A percentile compares a stretch with the other conserved stretches of the same genome.
phyloP scores from a whole-genome alignment of 106 monocot genomes.

The Dendrobium nobile region DNA sequence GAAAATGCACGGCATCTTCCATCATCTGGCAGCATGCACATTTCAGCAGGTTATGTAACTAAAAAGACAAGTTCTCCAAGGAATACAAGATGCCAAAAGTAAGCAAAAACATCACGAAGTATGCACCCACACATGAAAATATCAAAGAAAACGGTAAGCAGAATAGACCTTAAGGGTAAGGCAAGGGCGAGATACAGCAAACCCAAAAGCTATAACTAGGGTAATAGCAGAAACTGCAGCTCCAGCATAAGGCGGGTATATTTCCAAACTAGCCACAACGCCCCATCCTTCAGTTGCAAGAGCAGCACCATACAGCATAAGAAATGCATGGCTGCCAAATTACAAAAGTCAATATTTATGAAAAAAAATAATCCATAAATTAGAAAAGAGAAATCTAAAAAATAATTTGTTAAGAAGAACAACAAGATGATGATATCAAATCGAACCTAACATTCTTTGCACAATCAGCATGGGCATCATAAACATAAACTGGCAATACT shows the following conservation, averaged over 20 bases:
- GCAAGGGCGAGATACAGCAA: slow-evolving; percentile 97
- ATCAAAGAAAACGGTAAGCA: not conserved
- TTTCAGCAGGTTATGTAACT: not conserved
- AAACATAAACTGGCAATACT: slow-evolving; percentile 92
- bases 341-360: slow-evolving; percentile 5
- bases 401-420: not conserved
- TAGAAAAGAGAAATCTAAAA: not conserved
- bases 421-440: not conserved
- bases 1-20: slow-evolving; percentile 96
- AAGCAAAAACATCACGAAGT: not conserved
- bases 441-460: slow-evolving; percentile 97
- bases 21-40: slow-evolving; percentile 55
- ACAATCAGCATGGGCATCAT: slow-evolving; percentile 99
- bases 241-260: slow-evolving; percentile 94
- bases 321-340: slow-evolving; percentile 71
- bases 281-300: slow-evolving; percentile 95
- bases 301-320: slow-evolving; percentile 82
- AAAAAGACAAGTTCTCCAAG: not conserved
- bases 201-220: slow-evolving; percentile 90
- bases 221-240: slow-evolving; percentile 94
- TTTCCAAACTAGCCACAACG: slow-evolving; percentile 84
- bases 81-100: not conserved
- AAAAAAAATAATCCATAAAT: not conserved
- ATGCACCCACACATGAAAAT: not conserved
- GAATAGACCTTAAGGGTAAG: slow-evolving; percentile 69